Evolutionary conservation across 331 rosid genomes (phyloP).

Genomic region (Telfairia occidentalis): DNA sequence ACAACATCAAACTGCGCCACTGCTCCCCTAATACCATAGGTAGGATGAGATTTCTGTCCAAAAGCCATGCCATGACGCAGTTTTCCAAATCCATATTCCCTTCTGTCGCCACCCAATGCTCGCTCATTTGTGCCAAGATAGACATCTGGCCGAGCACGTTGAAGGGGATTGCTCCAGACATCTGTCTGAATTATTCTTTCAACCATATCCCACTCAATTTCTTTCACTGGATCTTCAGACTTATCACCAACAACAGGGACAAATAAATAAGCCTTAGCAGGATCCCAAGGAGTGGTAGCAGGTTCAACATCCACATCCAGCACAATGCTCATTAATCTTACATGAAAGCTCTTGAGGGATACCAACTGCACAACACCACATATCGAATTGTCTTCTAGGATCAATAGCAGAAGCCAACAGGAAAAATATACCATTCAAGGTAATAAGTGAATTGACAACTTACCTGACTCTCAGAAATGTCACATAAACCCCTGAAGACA

Average conservation of each 20-base stretch:
- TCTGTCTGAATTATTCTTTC: conserved; percentile 56
- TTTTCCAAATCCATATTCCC: conserved; percentile 92
- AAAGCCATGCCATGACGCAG: conserved; percentile 91
- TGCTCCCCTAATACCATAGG: conserved; percentile 98
- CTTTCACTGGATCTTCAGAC: conserved; percentile 57
- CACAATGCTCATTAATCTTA: conserved; percentile 94
- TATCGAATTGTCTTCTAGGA: conserved; percentile 13
- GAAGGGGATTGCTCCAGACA: conserved; percentile 97
- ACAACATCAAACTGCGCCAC: conserved; percentile 96
- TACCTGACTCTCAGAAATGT: conserved; percentile 78
- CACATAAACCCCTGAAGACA: conserved; percentile 67
- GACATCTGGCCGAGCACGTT: conserved; percentile 97
- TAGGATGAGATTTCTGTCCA: conserved; percentile 94
- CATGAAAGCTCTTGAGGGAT: conserved; percentile 92
- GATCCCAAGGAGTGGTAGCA: conserved; percentile 99
- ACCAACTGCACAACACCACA: conserved; percentile 51
- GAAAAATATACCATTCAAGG: conserved; percentile 11
- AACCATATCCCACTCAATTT: conserved; percentile 91
- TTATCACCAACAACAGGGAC: conserved; percentile 86
- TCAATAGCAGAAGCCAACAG: conserved; percentile 21
- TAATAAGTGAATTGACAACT: background rate
- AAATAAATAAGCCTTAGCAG: conserved; percentile 90
- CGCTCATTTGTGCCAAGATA: conserved; percentile 99
- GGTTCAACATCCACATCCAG: conserved; percentile 99
- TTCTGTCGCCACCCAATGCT: conserved; percentile 92